Base-by-base conservation (phyloP, 83 land plant genomes). In the Diphasiastrum complanatum region DNA sequence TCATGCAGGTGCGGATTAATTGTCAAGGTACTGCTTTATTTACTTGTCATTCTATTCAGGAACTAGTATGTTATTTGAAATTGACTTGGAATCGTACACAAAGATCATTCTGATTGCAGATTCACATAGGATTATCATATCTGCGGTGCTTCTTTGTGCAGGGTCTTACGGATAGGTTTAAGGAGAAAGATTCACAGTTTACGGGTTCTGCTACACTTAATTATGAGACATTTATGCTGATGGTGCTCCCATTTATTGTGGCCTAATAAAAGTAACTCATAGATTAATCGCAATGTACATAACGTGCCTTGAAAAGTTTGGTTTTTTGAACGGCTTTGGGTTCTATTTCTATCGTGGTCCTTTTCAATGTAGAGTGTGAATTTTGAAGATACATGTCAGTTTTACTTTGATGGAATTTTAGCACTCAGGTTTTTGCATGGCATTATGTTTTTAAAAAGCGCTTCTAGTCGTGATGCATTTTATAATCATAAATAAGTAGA, bases 111-210 rank as follows among this genome's bases (percentile, higher is more conserved):
- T 3, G 19, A 16, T 24, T 19, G 51, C 25, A 29, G 29, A 37
- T 24, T 51, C 69, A n/a, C 6, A 34, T n/a, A 34, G 30, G 19
- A 25, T 45, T 3, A 23, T 24, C 16, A 46, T 14, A 3, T 11
- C 30, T 14, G 4, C 27, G 4, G 12, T 27, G 5, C 19, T 37
- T 34, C 26, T 16, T 55, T 18, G 32, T 72, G 41, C 81, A 90
- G 89, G 95, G 97, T 2, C 60, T 90, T 53, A 87, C 95, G 4
- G 97, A 90, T 6, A 90, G 79, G 60, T 90, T 90, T 71, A 87
- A 84, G 63, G 73, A 60, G 68, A 79, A 87, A 38, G 97, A 91
- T 57, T 35, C 64, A 19, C 57, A 55, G 5, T 79, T 62, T 52
- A 75, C 81, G 0, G 97, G 97, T 1, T 74, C 84, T 1, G 97